Conservation (phyloP, 2,329 filamentous ascomycete species). For the Fusarium subtropicale region DNA sequence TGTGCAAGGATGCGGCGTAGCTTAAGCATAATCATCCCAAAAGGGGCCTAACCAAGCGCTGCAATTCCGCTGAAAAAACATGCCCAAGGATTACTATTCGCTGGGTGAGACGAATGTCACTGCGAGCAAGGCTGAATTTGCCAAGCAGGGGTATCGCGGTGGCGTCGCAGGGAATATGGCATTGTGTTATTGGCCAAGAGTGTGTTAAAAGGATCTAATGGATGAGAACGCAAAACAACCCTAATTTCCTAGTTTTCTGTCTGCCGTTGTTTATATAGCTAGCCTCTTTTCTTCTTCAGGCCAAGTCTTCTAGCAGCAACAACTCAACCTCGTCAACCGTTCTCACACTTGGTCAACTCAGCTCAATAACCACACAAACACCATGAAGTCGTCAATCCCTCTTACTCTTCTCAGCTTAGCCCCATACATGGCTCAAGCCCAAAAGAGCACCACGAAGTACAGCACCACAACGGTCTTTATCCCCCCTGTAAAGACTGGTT, state of each 20-base stretch:
- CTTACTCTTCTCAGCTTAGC: constrained; percentile 1
- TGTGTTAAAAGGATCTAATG: background rate
- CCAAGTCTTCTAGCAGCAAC: background rate
- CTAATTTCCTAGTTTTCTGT: background rate
- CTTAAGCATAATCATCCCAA: background rate
- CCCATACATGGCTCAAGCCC: constrained; percentile 8
- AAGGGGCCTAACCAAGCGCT: background rate
- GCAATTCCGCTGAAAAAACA: background rate
- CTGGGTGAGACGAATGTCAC: background rate
- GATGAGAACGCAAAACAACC: background rate
- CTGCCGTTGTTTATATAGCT: background rate
- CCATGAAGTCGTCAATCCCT: background rate
- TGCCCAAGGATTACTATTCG: background rate
- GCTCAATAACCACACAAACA: background rate
- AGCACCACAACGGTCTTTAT: constrained; percentile 36
- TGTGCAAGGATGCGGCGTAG: background rate
- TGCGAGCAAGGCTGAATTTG: background rate
- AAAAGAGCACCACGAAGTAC: constrained; percentile 19
- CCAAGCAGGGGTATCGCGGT: background rate
- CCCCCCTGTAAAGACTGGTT: constrained; percentile 28
- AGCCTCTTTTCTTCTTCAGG: background rate
- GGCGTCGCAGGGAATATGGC: background rate
- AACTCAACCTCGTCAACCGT: background rate
- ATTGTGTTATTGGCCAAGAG: background rate
- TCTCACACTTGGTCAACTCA: background rate